Percentiles rank a stretch among this genome's conserved stretches.
Conservation (phyloP, 495 filamentous ascomycete genomes). For the Rusavskia elegans region DNA sequence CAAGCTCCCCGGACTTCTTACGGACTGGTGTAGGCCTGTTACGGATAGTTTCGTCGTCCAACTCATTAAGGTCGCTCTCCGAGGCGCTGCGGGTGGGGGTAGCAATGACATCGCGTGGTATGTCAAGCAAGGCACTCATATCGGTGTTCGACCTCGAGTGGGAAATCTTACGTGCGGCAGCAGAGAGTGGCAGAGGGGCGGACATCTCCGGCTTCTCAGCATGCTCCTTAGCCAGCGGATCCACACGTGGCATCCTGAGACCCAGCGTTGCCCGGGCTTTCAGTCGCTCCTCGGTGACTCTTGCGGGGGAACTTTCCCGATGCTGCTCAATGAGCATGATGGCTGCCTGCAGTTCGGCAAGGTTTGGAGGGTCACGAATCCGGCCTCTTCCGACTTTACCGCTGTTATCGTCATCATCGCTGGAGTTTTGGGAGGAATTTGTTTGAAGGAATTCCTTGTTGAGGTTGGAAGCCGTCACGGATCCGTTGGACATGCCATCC, state of each 20-base stretch:
- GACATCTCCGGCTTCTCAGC: conserved; percentile 15
- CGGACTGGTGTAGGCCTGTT: conserved; percentile 74
- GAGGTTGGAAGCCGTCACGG: conserved; percentile 28
- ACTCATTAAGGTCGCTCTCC: conserved; percentile 42
- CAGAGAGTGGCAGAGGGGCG: conserved; percentile 26
- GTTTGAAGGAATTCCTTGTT: conserved; percentile 1
- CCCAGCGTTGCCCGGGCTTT: conserved; percentile 22
- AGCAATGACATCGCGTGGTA: conserved; percentile 32
- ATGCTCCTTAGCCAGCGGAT: conserved; percentile 13
- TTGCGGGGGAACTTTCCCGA: conserved; percentile 43
- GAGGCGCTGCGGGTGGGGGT: conserved; percentile 37
- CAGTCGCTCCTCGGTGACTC: conserved; percentile 22
- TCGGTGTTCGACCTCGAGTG: conserved; percentile 83
- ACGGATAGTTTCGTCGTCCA: conserved; percentile 38
- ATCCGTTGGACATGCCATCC: conserved; percentile 53
- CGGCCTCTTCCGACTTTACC: conserved; percentile 19
- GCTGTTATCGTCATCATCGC: conserved; percentile 61
- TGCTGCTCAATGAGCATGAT: conserved; percentile 63
- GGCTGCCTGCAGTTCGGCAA: conserved; percentile 69
- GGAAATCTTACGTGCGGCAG: conserved; percentile 48
- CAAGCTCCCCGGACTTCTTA: conserved; percentile 96
- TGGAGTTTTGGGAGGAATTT: conserved; percentile 39
- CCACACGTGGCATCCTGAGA: conserved; percentile 17
- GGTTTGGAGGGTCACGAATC: conserved; percentile 41
- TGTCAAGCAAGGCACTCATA: conserved; percentile 34